Base-by-base conservation (phyloP, 2,329 filamentous ascomycete genomes). In the Geosmithia flava region DNA sequence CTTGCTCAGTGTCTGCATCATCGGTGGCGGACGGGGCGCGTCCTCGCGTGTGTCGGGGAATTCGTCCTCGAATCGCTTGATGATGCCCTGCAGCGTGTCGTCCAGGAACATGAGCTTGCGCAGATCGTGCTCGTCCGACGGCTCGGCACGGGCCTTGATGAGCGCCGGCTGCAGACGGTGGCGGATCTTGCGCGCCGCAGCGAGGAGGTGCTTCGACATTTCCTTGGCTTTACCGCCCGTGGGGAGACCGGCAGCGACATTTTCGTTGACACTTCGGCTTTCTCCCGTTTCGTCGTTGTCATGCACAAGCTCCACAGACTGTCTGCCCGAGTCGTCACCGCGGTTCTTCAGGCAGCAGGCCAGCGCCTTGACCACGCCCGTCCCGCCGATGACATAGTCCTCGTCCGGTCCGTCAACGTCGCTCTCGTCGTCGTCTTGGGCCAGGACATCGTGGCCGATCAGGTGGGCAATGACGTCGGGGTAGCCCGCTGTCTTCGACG, bases 351-450 rank as follows among this genome's bases (percentile, higher is more conserved):
- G 71, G 58, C 90, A 95, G 57, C 94, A 94, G 48, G 87, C 83
- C 44, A 98, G 72, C 4, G 93, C 93, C 67, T 95, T 96, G 45
- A 95, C 91, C 2, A 98, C 88, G 23, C 91, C 93, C 1, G 89
- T 95, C 16, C 91, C 91, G 19, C 91, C 90, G 57, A 97, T 93
- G 43, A 97, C 89, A 64, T 97, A 97, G 62, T 96, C 88, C 50
- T 95, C 85, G 54, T 95, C 88, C 0, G 89, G 86, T 7, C 88
- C 84, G 11, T 81, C 72, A 2, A 83, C 80, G 42, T 83, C 77
- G 44, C 83, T 80, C 20, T 78, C 74, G 53, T 55, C 64, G 55
- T 59, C 75, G 63, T 61, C 78, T 62, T 60, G 70, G 37, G 63
- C 56, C 47, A 68, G 58, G 23, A 72, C 67, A 49, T 79, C 76